phyloP scores from a whole-genome alignment of 202 grass and related monocot species.

The Setaria italica region DNA sequence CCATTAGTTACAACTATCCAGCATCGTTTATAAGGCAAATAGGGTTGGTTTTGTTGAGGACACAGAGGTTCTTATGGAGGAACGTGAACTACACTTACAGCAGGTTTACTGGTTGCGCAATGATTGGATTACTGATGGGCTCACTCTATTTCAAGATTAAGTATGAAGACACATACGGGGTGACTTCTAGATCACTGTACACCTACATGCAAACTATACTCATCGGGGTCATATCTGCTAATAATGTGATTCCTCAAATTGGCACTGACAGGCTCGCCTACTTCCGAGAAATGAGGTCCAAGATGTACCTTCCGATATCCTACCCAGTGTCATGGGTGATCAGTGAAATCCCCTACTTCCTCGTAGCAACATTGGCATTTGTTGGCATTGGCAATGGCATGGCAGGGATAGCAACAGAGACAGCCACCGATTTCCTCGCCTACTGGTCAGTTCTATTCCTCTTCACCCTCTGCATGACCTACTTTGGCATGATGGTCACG shows the following conservation, averaged over 20 bases:
- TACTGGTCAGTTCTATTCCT: conserved; percentile 41
- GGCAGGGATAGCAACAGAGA: conserved; percentile 29
- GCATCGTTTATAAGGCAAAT: neutral
- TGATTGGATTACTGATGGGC: conserved; percentile 47
- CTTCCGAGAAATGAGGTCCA: conserved; percentile 39
- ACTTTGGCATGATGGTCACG: conserved; percentile 48
- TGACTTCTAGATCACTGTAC: conserved; percentile 45
- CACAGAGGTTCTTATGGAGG: conserved; percentile 48
- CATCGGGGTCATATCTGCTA: conserved; percentile 47
- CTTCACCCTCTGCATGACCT: conserved; percentile 45
- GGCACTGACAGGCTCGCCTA: conserved; percentile 36
- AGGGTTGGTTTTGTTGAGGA: conserved; percentile 38
- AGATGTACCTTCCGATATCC: conserved; percentile 39
- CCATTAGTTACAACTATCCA: conserved; percentile 19
- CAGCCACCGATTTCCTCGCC: conserved; percentile 14
- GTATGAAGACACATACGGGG: conserved; percentile 37
- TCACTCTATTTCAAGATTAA: conserved; percentile 45
- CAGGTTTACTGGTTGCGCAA: conserved; percentile 30
- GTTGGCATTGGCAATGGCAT: conserved; percentile 46
- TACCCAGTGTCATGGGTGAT: conserved; percentile 45
- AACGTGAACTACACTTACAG: conserved; percentile 49
- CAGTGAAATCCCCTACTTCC: conserved; percentile 44
- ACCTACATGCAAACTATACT: conserved; percentile 49
- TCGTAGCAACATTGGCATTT: conserved; percentile 36
- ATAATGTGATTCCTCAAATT: conserved; percentile 46